Evolutionary conservation across 2,329 filamentous ascomycete species (phyloP).

Genomic region (Pseudogymnoascus sp.): DNA sequence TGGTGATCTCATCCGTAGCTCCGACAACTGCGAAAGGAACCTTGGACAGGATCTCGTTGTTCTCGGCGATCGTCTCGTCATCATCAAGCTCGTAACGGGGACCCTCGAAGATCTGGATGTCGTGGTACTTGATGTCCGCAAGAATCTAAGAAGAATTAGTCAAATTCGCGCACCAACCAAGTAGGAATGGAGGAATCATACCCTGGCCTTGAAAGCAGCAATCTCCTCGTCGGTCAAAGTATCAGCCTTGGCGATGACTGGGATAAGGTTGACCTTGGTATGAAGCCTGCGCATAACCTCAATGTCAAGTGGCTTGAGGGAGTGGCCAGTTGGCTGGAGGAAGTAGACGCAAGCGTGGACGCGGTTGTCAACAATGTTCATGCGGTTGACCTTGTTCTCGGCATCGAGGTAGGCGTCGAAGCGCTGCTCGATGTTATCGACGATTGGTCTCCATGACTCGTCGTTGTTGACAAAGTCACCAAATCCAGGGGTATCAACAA

Average conservation of each 20-base stretch:
- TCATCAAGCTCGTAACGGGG: slow-evolving; percentile 98
- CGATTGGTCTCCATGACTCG: slow-evolving; percentile 97
- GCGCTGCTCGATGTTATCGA: slow-evolving; percentile 98
- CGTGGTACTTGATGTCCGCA: slow-evolving; percentile 91
- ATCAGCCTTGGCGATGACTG: slow-evolving; percentile 97
- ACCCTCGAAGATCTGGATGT: slow-evolving; percentile 97
- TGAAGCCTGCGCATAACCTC: slow-evolving; percentile 99
- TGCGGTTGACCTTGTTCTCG: slow-evolving; percentile 99
- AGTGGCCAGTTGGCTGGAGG: slow-evolving; percentile 97
- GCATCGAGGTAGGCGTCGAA: slow-evolving; percentile 98
- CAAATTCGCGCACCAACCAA: background rate
- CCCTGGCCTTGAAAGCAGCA: slow-evolving; percentile 85
- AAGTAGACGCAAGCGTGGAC: slow-evolving; percentile 99
- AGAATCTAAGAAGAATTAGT: slow-evolving; percentile 61
- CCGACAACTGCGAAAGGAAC: slow-evolving; percentile 97
- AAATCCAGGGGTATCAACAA: slow-evolving; percentile 96
- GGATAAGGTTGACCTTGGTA: slow-evolving; percentile 99
- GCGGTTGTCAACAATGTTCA: slow-evolving; percentile 99
- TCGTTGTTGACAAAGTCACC: slow-evolving; percentile 99
- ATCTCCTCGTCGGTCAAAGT: slow-evolving; percentile 98
- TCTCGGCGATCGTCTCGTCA: slow-evolving; percentile 98
- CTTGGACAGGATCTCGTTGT: slow-evolving; percentile 99
- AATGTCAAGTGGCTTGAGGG: slow-evolving; percentile 94
- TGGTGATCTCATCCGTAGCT: slow-evolving; percentile 89
- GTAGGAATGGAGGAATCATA: slow-evolving; percentile 45